Conservation (phyloP, 345 rosid genomes). For the Brassica nigra region DNA sequence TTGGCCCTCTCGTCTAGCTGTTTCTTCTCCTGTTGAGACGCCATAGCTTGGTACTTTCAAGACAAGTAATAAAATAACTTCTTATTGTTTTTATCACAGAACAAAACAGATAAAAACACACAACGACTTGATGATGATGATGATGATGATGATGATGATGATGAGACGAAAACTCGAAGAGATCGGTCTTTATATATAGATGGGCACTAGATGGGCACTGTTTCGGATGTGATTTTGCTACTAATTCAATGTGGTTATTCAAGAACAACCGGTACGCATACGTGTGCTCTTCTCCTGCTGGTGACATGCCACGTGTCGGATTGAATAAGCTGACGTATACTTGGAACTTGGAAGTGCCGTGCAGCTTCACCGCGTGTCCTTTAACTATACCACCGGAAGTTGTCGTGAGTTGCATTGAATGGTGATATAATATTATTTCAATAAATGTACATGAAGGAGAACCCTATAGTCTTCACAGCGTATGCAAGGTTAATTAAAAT, state of each 20-base stretch:
- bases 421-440: neutral
- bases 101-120: neutral
- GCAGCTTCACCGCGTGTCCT: conserved; percentile 29
- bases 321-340: conserved; percentile 17
- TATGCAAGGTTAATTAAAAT: neutral
- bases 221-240: conserved; percentile 1
- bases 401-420: neutral
- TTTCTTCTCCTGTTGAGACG: conserved; percentile 52
- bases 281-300: conserved; percentile 30
- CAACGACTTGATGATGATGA: conserved; percentile 11
- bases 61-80: neutral
- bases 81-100: neutral
- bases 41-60: conserved; percentile 35
- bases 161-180: neutral
- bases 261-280: conserved; percentile 38
- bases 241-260: conserved; percentile 26
- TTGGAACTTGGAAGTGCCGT: conserved; percentile 21
- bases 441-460: neutral
- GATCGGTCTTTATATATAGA: neutral
- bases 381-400: neutral
- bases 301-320: conserved; percentile 26
- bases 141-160: conserved; percentile 19
- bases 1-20: conserved; percentile 70
- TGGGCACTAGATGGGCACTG: neutral
- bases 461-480: neutral